phyloP scores from a whole-genome alignment of 129 eudicot genomes.

The Dittrichia graveolens region DNA sequence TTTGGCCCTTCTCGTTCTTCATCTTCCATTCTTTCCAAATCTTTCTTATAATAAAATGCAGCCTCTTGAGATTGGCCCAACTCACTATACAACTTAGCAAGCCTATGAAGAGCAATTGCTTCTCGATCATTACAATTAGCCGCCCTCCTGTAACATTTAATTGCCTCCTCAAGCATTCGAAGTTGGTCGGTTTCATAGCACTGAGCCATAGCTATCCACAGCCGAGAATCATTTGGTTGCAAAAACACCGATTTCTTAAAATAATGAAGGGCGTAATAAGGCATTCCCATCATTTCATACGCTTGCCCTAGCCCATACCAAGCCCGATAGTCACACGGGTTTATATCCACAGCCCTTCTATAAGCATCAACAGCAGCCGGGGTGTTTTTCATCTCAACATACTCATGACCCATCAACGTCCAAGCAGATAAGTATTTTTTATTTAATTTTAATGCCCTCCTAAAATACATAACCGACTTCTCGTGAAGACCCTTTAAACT shows the following conservation, averaged over 20 bases:
- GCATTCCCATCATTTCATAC: conserved; percentile 55
- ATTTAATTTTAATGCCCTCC: conserved; percentile 80
- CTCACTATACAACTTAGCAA: conserved; percentile 73
- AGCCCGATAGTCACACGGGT: conserved; percentile 45
- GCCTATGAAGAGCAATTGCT: conserved; percentile 81
- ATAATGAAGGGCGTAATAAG: conserved; percentile 73
- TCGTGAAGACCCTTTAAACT: conserved; percentile 96
- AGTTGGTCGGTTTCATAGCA: conserved; percentile 88
- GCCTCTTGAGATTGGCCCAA: conserved; percentile 72
- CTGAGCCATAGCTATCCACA: conserved; percentile 95
- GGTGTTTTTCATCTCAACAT: conserved; percentile 92
- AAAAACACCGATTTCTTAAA: conserved; percentile 76
- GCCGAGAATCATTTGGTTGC: conserved; percentile 69
- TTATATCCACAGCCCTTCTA: conserved; percentile 82
- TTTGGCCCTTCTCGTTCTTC: conserved; percentile 94
- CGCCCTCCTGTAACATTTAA: conserved; percentile 82
- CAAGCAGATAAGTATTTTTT: conserved; percentile 91
- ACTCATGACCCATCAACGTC: conserved; percentile 97
- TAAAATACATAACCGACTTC: conserved; percentile 80
- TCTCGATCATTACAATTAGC: conserved; percentile 87
- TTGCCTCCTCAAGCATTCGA: conserved; percentile 71
- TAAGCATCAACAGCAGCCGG: conserved; percentile 92
- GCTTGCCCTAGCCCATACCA: conserved; percentile 99
- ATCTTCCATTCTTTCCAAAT: conserved; percentile 92
- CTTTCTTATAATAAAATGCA: conserved; percentile 79